These are phyloP conservation scores for Raddia guianensis DNA, from an alignment of 176 grass and related monocot species.

Conservation along the genomic window DNA sequence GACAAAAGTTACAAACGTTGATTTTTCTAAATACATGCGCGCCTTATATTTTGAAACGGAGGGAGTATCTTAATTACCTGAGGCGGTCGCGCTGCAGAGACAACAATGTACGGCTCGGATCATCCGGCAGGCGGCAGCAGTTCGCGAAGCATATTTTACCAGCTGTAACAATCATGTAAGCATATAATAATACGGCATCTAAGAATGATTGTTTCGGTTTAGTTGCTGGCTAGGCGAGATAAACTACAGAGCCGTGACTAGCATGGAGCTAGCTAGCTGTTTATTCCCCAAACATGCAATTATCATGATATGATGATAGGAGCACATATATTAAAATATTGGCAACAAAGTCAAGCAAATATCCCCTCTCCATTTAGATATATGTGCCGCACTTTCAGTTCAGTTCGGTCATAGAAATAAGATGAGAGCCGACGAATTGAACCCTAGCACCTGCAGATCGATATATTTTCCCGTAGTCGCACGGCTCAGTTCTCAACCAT, in stretches of 20 bases:
- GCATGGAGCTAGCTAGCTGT: conserved; percentile 15
- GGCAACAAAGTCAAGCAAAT: conserved; percentile 44
- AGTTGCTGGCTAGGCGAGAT: conserved; percentile 31
- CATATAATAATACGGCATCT: neutral
- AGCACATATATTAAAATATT: neutral
- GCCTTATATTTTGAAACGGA: too few relatives aligned
- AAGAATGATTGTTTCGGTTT: conserved; percentile 10
- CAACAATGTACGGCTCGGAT: conserved; percentile 1
- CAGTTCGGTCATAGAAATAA: conserved; percentile 41
- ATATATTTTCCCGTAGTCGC: neutral
- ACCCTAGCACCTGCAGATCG: neutral
- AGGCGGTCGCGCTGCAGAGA: neutral
- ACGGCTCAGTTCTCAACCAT: conserved; percentile 7
- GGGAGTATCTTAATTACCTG: conserved; percentile 34
- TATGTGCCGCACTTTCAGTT: conserved; percentile 30
- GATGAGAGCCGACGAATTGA: neutral
- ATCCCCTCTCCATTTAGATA: neutral
- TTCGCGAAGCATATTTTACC: conserved; percentile 36
- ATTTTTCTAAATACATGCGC: too few relatives aligned
- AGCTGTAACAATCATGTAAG: conserved; percentile 37
- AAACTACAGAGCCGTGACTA: conserved; percentile 17
- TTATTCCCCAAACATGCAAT: conserved; percentile 26
- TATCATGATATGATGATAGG: conserved; percentile 25
- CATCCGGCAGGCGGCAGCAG: neutral
- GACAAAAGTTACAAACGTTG: too few relatives aligned